A percentile compares a stretch with the other conserved stretches of the same genome.
phyloP scores from a whole-genome alignment of 768 basidiomycete species.

The Rhodotorula sphaerocarpa region DNA sequence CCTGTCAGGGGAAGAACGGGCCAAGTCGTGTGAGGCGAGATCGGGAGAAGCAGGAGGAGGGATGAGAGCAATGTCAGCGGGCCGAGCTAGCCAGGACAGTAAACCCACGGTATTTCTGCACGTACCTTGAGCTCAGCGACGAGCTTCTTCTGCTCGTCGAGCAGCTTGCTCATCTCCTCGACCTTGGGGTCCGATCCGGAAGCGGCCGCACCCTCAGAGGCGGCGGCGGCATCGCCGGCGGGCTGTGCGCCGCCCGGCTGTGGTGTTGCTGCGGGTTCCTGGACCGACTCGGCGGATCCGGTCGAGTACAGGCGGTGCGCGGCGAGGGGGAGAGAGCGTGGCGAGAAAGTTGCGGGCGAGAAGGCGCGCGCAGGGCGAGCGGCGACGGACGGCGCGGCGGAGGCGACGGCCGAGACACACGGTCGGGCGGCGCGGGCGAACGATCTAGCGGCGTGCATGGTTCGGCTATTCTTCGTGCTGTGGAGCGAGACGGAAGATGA shows the following conservation, averaged over 20 bases:
- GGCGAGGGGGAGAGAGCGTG: neutral
- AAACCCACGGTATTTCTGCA: neutral
- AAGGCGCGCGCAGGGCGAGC: neutral
- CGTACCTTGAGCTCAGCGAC: slow-evolving; percentile 73
- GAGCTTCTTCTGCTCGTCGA: slow-evolving; percentile 73
- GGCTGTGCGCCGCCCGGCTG: slow-evolving; percentile 14
- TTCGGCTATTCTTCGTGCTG: too few relatives aligned
- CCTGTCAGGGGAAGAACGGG: slow-evolving; percentile 49
- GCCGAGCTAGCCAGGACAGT: neutral
- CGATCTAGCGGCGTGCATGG: neutral
- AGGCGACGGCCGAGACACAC: neutral
- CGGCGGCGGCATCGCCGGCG: slow-evolving; percentile 17
- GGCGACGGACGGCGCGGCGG: neutral
- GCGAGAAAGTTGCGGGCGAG: neutral
- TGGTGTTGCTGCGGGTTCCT: slow-evolving; percentile 19
- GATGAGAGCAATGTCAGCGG: neutral
- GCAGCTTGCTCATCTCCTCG: slow-evolving; percentile 47
- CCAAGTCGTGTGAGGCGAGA: neutral
- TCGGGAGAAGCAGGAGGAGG: neutral
- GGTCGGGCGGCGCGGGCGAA: slow-evolving; percentile 1
- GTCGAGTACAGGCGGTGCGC: neutral
- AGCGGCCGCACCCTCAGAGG: slow-evolving; percentile 8
- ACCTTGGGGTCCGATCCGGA: slow-evolving; percentile 32
- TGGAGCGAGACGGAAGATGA: too few relatives aligned
- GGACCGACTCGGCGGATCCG: neutral